Conservation (phyloP, 306 rosid genomes). For the Nissolia schottii region DNA sequence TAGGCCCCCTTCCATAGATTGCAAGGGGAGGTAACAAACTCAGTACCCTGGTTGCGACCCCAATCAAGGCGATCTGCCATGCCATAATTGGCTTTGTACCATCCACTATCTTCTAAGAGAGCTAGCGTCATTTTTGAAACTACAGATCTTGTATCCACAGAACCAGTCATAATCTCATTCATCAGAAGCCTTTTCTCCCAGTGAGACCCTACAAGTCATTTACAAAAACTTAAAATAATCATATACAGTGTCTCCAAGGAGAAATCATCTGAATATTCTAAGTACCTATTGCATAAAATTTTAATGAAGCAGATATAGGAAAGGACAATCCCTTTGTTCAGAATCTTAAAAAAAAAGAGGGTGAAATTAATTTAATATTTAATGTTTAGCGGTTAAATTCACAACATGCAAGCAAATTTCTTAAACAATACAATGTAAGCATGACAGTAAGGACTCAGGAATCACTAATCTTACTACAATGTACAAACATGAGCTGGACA, state of each 20-base stretch:
- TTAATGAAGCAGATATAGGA: no score
- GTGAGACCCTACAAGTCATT: conserved; percentile 67
- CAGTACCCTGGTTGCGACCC: conserved; percentile 96
- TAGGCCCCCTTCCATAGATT: conserved; percentile 96
- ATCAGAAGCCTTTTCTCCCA: conserved; percentile 98
- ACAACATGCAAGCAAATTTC: not conserved
- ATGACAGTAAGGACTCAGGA: no score
- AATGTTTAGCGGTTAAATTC: conserved; percentile 8
- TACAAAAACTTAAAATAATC: not conserved
- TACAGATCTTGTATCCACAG: conserved; percentile 97
- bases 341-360: not conserved
- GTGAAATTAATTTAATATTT: not conserved
- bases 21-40: conserved; percentile 87
- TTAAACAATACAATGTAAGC: no score
- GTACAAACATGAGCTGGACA: not conserved
- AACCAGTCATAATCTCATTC: conserved; percentile 99
- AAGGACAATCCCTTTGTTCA: not conserved
- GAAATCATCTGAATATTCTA: no score
- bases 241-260: not conserved
- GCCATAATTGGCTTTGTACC: conserved; percentile 97
- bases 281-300: no score
- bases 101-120: conserved; percentile 93
- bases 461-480: not conserved
- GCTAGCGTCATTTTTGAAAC: conserved; percentile 98
- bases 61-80: conserved; percentile 97